phyloP scores from a whole-genome alignment of 257 asterid species.

The Nicotiana benthamiana region DNA sequence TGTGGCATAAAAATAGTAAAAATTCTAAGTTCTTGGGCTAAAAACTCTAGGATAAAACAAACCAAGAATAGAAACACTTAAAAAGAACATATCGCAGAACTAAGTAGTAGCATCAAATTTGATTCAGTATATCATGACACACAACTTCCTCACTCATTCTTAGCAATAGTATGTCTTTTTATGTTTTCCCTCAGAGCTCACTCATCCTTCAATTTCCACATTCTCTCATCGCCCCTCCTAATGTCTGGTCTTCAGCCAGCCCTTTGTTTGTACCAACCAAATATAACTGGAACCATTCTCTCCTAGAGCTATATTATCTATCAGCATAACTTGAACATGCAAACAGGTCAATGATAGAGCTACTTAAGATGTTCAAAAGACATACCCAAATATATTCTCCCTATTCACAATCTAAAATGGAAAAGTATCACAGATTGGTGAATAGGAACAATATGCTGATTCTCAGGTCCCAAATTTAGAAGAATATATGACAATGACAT shows the following conservation, averaged over 20 bases:
- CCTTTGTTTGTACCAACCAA: background rate
- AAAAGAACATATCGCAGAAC: background rate
- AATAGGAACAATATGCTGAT: background rate
- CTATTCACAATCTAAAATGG: background rate
- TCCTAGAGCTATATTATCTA: background rate
- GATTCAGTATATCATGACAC: background rate
- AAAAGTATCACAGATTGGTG: background rate
- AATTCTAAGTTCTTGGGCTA: background rate
- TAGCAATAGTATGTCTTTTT: background rate
- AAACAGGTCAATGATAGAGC: background rate
- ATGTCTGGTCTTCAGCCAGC: background rate
- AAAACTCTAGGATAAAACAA: background rate
- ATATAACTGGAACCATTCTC: background rate
- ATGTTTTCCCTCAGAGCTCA: background rate
- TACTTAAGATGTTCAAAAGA: background rate
- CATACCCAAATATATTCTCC: background rate
- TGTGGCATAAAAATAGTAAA: slow-evolving; percentile 22
- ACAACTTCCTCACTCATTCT: background rate
- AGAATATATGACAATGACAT: background rate
- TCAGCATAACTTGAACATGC: background rate
- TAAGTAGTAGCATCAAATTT: background rate
- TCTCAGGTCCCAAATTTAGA: background rate
- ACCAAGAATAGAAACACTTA: background rate
- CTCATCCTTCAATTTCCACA: background rate
- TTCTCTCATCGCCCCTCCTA: background rate